Base-by-base conservation (phyloP, 768 basidiomycete genomes). In the Naganishia antarctica region DNA sequence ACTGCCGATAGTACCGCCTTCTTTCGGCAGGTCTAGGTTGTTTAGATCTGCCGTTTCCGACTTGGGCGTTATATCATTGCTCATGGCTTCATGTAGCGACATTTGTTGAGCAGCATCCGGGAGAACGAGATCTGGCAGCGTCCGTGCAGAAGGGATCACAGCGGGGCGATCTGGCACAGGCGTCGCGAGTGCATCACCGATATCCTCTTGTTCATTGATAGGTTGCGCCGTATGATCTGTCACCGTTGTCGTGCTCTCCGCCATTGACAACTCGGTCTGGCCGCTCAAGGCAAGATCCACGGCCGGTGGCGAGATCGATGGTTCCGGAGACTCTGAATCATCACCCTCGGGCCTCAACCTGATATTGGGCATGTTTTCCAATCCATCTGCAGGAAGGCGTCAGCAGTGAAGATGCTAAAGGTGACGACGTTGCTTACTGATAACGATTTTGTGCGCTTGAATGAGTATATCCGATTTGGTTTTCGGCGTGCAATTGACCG, bases 391-490 rank as follows among this genome's bases (percentile, higher is more conserved):
- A 16, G 21, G 15, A 44, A 13, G 13, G 16, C 32, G 12, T 23
- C 16, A 49, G 41, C 32, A n/a, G 40, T 8, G 63, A 15, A 44
- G 23, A 37, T 6, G 47, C 6, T 18, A 21, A 29, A 43, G 32
- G 9, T 3, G 3, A 32, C 66, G 37, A 59, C 31, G 51, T 32
- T 43, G 65, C 86, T 71, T 66, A 91, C 90, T 89, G 64, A 93
- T 92, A 21, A 96, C 82, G 21, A 88, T 79, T 71, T 89, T 89
- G 74, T 98, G 93, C 0, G 88, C 88, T 6, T 83, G 81, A 18
- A 99, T 88, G 21, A 99, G 80, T 9, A 91, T 79, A 1, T 84
- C 83, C 2, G 87, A 85, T 74, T 98, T 97, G 64, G 88, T 87
- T 1, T 81, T 82, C 0, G 96, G 91, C 7, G 84, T 83, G 40